A percentile compares a stretch with the other conserved stretches of the same genome.
phyloP scores from a whole-genome alignment of 805 yeast genomes.

The Cyberlindnera suaveolens region DNA sequence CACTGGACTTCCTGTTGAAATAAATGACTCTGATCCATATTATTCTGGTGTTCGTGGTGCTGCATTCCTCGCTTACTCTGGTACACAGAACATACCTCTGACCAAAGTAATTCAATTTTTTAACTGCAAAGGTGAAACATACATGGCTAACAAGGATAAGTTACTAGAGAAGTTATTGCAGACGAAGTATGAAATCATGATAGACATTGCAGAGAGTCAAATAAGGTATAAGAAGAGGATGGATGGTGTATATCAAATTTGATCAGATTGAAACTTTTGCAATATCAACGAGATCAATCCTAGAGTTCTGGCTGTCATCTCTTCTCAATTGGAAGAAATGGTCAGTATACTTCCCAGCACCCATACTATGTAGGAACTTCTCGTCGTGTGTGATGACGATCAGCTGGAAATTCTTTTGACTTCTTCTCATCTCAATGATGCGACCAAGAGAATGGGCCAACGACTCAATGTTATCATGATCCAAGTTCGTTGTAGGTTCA shows the following conservation, averaged over 20 bases:
- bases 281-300: conserved; percentile 55
- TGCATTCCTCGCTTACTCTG: conserved; percentile 16
- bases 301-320: conserved; percentile 75
- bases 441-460: conserved; percentile 73
- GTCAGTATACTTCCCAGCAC: conserved; percentile 80
- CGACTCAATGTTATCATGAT: conserved; percentile 81
- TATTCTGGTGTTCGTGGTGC: conserved; percentile 27
- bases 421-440: conserved; percentile 67
- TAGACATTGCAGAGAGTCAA: conserved; percentile 32
- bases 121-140: conserved; percentile 1
- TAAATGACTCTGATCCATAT: conserved; percentile 13
- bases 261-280: conserved; percentile 25
- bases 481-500: conserved; percentile 96
- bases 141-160: conserved; percentile 1
- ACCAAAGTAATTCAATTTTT: conserved; percentile 9
- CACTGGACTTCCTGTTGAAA: conserved; percentile 18
- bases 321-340: conserved; percentile 79
- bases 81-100: conserved; percentile 9
- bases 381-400: conserved; percentile 97
- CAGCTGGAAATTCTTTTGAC: conserved; percentile 85
- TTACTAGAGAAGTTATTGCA: conserved; percentile 17
- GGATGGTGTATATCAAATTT: conserved; percentile 4
- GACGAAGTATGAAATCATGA: conserved; percentile 21
- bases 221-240: conserved; percentile 24
- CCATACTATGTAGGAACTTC: conserved; percentile 76